Percentiles rank a stretch among this genome's conserved stretches.
These are phyloP conservation scores for Thielaviopsis euricoi DNA, from an alignment of 2,329 filamentous ascomycete species.

Conservation along the genomic window DNA sequence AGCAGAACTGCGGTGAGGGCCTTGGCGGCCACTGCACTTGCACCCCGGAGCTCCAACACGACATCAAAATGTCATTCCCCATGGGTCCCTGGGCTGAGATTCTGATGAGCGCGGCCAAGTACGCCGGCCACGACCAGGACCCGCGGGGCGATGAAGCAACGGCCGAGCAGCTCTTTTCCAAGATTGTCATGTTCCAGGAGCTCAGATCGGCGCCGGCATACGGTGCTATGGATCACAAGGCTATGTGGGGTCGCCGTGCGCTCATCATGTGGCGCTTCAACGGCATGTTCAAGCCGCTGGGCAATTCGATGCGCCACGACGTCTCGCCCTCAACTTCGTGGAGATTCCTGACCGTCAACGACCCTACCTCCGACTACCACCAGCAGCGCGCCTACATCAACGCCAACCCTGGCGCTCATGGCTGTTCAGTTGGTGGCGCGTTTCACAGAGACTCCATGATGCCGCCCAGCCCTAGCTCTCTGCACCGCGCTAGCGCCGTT, in stretches of 20 bases:
- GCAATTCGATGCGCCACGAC: conserved; percentile 8
- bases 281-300: conserved; percentile 28
- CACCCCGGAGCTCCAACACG: conserved; percentile 27
- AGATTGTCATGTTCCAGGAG: conserved; percentile 50
- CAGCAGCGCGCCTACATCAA: conserved; percentile 27
- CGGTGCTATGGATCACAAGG: conserved; percentile 16
- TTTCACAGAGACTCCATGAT: conserved; percentile 27
- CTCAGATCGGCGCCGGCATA: conserved; percentile 39
- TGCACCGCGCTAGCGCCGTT: not conserved
- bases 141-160: conserved; percentile 17
- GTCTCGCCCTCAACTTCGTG: conserved; percentile 29
- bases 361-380: conserved; percentile 41
- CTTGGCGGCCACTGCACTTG: conserved; percentile 33
- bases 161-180: conserved; percentile 10
- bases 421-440: not conserved
- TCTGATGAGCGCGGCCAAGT: conserved; percentile 38
- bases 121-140: conserved; percentile 27
- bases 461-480: conserved; percentile 31
- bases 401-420: not conserved
- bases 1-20: conserved; percentile 32
- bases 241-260: conserved; percentile 38
- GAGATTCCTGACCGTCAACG: conserved; percentile 45
- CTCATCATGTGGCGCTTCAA: conserved; percentile 49
- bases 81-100: conserved; percentile 42
- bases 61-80: conserved; percentile 40